phyloP scores from a whole-genome alignment of 179 eudicot species.

The Carnegiea gigantea region DNA sequence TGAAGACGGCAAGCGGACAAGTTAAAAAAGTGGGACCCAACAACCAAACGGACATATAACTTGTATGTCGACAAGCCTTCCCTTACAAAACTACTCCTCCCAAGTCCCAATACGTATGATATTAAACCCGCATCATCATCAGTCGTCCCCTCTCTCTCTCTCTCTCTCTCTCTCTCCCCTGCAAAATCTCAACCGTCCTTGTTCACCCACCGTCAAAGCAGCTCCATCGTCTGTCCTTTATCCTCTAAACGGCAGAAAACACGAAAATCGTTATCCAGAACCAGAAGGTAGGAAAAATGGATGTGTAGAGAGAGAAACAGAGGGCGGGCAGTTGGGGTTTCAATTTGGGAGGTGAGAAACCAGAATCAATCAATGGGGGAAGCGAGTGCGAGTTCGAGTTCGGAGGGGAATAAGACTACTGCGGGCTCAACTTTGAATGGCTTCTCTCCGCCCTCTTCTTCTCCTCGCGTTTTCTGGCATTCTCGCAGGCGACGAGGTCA shows the following conservation, averaged over 20 bases:
- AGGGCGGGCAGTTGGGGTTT: neutral
- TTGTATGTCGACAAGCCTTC: neutral
- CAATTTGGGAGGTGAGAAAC: neutral
- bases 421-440: slow-evolving; percentile 31
- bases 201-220: neutral
- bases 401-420: neutral
- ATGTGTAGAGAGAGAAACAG: neutral
- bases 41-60: too few species aligned
- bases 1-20: too few species aligned
- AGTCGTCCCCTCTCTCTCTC: neutral
- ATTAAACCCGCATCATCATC: too few species aligned
- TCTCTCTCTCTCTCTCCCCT: neutral
- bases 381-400: neutral
- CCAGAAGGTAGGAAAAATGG: neutral
- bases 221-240: neutral
- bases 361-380: neutral
- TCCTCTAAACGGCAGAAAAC: neutral
- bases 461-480: slow-evolving; percentile 67
- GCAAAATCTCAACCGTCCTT: slow-evolving; percentile 9
- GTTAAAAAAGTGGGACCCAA: too few species aligned
- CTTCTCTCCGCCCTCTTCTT: slow-evolving; percentile 43
- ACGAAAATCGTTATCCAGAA: neutral
- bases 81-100: neutral
- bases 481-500: slow-evolving; percentile 65
- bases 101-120: neutral